These are phyloP conservation scores for Lentinula boryana DNA, from an alignment of 768 basidiomycete species.

Conservation along the genomic window DNA sequence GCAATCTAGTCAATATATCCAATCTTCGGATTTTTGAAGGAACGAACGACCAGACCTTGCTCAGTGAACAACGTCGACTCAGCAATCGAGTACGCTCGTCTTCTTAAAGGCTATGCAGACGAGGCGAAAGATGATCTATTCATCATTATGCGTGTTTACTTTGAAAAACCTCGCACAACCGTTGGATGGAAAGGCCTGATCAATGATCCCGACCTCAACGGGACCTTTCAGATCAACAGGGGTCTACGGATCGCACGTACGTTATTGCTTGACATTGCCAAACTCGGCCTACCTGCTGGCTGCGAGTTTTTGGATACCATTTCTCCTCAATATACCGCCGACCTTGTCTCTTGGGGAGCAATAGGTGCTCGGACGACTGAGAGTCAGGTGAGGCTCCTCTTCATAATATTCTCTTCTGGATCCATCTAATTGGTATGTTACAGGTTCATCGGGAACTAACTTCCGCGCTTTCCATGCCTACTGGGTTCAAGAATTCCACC, in stretches of 20 bases:
- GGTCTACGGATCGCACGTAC: slow-evolving; percentile 86
- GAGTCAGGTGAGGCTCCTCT: slow-evolving; percentile 40
- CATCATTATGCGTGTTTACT: slow-evolving; percentile 98
- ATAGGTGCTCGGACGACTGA: slow-evolving; percentile 94
- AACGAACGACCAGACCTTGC: slow-evolving; percentile 58
- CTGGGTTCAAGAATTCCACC: slow-evolving; percentile 98
- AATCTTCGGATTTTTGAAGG: neutral
- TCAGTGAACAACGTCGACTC: slow-evolving; percentile 89
- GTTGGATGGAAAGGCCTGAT: slow-evolving; percentile 99
- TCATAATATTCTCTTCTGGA: neutral
- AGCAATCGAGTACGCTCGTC: slow-evolving; percentile 81
- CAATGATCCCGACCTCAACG: slow-evolving; percentile 94
- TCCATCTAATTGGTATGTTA: neutral
- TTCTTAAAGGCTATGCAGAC: slow-evolving; percentile 77
- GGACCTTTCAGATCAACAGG: slow-evolving; percentile 92
- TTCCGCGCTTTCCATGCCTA: slow-evolving; percentile 88
- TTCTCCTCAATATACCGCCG: slow-evolving; percentile 86
- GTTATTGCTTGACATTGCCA: slow-evolving; percentile 82
- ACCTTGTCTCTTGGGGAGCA: slow-evolving; percentile 90
- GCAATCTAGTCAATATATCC: slow-evolving; percentile 13
- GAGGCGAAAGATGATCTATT: slow-evolving; percentile 76
- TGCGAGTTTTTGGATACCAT: slow-evolving; percentile 91
- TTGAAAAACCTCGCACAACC: slow-evolving; percentile 94
- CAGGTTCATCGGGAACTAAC: slow-evolving; percentile 81
- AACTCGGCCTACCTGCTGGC: slow-evolving; percentile 89